These are phyloP conservation scores for Claviceps sp. DNA, from an alignment of 2,329 filamentous ascomycete species.

Conservation along the genomic window DNA sequence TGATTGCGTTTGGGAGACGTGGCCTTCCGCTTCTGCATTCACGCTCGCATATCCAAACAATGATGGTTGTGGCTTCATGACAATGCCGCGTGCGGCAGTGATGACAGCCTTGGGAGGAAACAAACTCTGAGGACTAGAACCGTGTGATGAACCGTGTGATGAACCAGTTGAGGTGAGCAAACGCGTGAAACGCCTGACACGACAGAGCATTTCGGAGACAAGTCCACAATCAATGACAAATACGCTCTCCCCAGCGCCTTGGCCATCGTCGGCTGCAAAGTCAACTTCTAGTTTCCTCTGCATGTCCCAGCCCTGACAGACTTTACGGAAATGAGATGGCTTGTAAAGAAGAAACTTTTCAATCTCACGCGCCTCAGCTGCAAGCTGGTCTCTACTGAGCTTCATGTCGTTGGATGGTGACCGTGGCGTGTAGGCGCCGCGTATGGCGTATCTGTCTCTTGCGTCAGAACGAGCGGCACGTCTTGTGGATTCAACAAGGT, in stretches of 20 bases:
- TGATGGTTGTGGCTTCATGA: constrained; percentile 11
- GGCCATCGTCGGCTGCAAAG: constrained; percentile 70
- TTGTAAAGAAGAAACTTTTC: constrained; percentile 59
- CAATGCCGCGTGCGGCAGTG: neutral
- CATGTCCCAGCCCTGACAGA: constrained; percentile 88
- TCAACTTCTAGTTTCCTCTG: constrained; percentile 72
- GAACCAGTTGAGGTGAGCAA: constrained; percentile 11
- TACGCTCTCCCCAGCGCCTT: constrained; percentile 61
- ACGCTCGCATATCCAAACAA: constrained; percentile 16
- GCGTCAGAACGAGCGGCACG: constrained; percentile 60
- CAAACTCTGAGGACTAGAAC: constrained; percentile 1
- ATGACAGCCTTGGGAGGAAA: neutral
- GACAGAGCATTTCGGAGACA: constrained; percentile 38
- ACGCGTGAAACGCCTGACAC: constrained; percentile 31
- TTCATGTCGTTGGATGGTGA: constrained; percentile 64
- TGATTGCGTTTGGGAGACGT: constrained; percentile 10
- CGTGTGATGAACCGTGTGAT: constrained; percentile 3
- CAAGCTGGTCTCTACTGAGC: constrained; percentile 55
- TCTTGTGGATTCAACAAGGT: constrained; percentile 63
- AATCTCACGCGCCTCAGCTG: constrained; percentile 68
- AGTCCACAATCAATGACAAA: constrained; percentile 61
- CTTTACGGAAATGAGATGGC: constrained; percentile 64
- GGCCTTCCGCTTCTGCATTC: neutral
- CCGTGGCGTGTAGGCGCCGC: constrained; percentile 67
- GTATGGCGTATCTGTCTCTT: constrained; percentile 50